phyloP scores from a whole-genome alignment of 257 asterid species.

The Coffea canephora region DNA sequence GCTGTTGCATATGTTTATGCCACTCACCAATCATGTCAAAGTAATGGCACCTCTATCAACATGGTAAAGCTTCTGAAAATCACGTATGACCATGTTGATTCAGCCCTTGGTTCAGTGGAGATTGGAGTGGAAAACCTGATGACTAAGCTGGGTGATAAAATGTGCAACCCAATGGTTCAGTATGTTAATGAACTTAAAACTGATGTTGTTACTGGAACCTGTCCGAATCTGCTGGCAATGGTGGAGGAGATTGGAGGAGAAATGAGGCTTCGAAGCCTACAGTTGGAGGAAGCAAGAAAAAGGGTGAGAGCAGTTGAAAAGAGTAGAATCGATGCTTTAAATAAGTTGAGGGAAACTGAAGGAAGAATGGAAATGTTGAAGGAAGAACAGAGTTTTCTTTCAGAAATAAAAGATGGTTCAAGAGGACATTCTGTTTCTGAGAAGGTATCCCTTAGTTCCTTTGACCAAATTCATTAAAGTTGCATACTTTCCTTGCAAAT shows the following conservation, averaged over 20 bases:
- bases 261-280: constrained; percentile 44
- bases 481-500: not conserved
- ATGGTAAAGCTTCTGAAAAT: constrained; percentile 50
- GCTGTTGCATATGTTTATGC: constrained; percentile 50
- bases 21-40: constrained; percentile 37
- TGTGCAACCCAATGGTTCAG: constrained; percentile 74
- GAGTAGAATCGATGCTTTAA: constrained; percentile 40
- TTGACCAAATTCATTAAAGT: not conserved
- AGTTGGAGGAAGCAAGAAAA: constrained; percentile 64
- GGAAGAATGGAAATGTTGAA: constrained; percentile 38
- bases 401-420: constrained; percentile 24
- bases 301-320: constrained; percentile 45
- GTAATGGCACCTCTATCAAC: constrained; percentile 33
- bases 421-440: constrained; percentile 26
- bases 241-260: constrained; percentile 60
- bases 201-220: constrained; percentile 55
- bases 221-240: constrained; percentile 45
- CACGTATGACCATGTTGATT: constrained; percentile 43
- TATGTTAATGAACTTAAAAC: constrained; percentile 55
- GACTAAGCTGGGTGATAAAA: constrained; percentile 45
- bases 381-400: constrained; percentile 26
- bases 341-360: constrained; percentile 48
- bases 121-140: constrained; percentile 58
- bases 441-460: constrained; percentile 38
- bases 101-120: constrained; percentile 64